These are phyloP conservation scores for Ustilaginoidea virens DNA, from an alignment of 2,329 filamentous ascomycete genomes.

Conservation along the genomic window DNA sequence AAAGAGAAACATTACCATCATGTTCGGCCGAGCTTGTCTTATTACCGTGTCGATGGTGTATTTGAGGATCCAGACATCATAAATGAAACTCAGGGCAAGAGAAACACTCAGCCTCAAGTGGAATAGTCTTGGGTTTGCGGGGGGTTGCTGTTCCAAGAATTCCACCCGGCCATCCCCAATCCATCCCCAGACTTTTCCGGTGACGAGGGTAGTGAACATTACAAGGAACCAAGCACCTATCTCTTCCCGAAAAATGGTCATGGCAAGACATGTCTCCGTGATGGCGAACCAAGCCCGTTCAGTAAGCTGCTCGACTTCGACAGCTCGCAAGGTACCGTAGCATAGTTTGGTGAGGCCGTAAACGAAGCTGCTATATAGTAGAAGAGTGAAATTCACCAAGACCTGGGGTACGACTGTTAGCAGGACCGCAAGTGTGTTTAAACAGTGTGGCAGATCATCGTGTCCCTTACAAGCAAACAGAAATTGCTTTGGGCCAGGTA, in stretches of 20 bases:
- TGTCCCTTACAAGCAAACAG: constrained; percentile 77
- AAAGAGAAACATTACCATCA: constrained; percentile 99
- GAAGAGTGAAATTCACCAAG: constrained; percentile 76
- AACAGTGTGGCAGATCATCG: constrained; percentile 5
- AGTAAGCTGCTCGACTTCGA: constrained; percentile 93
- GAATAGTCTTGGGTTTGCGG: constrained; percentile 75
- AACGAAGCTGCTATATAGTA: constrained; percentile 65
- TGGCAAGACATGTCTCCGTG: constrained; percentile 89
- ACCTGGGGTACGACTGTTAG: constrained; percentile 38
- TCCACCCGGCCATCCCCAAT: constrained; percentile 92
- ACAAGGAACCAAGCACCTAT: constrained; percentile 87
- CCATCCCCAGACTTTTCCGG: constrained; percentile 97
- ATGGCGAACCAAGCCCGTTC: constrained; percentile 98
- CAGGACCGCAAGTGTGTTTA: background rate
- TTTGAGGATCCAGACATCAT: constrained; percentile 64
- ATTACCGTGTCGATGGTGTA: constrained; percentile 76
- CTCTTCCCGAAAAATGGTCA: constrained; percentile 96
- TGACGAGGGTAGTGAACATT: constrained; percentile 88
- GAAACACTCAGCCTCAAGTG: constrained; percentile 70
- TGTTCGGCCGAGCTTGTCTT: constrained; percentile 77
- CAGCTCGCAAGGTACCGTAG: constrained; percentile 77
- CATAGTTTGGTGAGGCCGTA: constrained; percentile 81
- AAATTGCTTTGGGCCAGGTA: constrained; percentile 94
- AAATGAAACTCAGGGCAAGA: constrained; percentile 61
- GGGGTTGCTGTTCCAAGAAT: constrained; percentile 86